phyloP scores from a whole-genome alignment of 495 filamentous ascomycete genomes.

The Pyrenula massariospora region DNA sequence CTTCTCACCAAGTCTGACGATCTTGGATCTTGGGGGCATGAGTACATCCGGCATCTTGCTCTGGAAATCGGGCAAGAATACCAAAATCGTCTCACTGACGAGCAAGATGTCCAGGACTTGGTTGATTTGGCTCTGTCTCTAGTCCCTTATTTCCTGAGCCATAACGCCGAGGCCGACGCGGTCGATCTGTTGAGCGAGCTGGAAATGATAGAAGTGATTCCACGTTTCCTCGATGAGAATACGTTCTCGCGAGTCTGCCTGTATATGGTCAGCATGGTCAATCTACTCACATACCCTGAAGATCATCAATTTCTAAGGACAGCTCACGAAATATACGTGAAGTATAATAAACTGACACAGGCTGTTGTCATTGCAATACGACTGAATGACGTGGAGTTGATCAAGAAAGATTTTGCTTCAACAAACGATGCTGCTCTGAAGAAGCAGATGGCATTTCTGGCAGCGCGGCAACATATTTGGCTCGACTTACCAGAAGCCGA shows the following conservation, averaged over 20 bases:
- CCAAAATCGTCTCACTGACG: constrained; percentile 59
- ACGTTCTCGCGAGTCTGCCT: constrained; percentile 87
- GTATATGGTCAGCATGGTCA: constrained; percentile 99
- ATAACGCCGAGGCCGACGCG: constrained; percentile 95
- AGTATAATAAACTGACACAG: constrained; percentile 82
- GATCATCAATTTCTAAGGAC: constrained; percentile 87
- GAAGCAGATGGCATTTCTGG: constrained; percentile 90
- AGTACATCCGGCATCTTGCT: constrained; percentile 93
- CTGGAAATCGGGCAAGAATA: constrained; percentile 94
- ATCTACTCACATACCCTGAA: constrained; percentile 91
- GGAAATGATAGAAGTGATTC: constrained; percentile 91
- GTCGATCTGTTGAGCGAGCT: constrained; percentile 94
- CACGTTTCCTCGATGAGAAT: constrained; percentile 81
- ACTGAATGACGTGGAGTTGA: constrained; percentile 74
- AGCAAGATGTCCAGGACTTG: constrained; percentile 56
- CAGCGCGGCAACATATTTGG: constrained; percentile 83
- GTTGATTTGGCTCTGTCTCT: constrained; percentile 70
- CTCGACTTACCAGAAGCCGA: constrained; percentile 54
- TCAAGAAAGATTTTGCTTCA: constrained; percentile 64
- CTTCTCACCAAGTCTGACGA: constrained; percentile 82
- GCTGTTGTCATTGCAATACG: constrained; percentile 91
- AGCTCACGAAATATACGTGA: constrained; percentile 83
- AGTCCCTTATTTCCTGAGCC: constrained; percentile 89
- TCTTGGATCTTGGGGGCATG: constrained; percentile 94
- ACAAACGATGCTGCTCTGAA: constrained; percentile 72